Base-by-base conservation (phyloP, 768 basidiomycete species). In the Trametes elegans region DNA sequence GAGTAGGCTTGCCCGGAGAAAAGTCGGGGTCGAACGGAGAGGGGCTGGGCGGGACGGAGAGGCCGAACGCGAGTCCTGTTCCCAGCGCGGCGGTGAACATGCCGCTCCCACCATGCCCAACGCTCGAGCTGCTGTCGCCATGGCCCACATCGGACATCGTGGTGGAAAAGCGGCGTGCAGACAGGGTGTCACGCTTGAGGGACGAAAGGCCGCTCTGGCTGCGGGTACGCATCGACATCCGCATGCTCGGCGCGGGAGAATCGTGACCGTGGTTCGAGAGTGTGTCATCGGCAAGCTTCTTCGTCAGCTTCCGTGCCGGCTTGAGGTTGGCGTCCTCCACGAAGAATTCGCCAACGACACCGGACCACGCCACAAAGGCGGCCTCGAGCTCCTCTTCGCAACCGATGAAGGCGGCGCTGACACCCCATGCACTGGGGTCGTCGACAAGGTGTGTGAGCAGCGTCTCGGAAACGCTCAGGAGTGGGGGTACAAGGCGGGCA, bases 391-490 rank as follows among this genome's bases (percentile, higher is more conserved):
- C 71, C 24, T 78, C 74, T 62, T 83, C 77, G 43, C 71, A 73
- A 0, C 74, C 68, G 23, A 87, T 69, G 58, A 88, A 84, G 7
- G 86, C 81, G 5, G 76, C 73, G 10, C 83, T 79, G 27, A 87
- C 79, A 8, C 86, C 86, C 73, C 77, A 79, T 3, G 82, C 82
- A 39, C 83, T 85, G 13, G 85, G 86, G 49, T 87, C 84, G 39
- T 76, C 74, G 29, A 80, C 75, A 64, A 85, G 76, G n/a, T 70
- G 69, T 18, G 68, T 68, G n/a, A 84, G 59, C 36, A 86, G 71
- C 16, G 67, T 67, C 47, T 79, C 74, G 26, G 84, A 86, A 18
- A 74, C 79, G 16, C 65, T 61, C 31, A 83, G 71, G 10, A 88
- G 76, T 7, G 72, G 74, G 16, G 74, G 79, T 13, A 83, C 69